phyloP scores from a whole-genome alignment of 139 green algal genomes.

The Nannochloris sp. region DNA sequence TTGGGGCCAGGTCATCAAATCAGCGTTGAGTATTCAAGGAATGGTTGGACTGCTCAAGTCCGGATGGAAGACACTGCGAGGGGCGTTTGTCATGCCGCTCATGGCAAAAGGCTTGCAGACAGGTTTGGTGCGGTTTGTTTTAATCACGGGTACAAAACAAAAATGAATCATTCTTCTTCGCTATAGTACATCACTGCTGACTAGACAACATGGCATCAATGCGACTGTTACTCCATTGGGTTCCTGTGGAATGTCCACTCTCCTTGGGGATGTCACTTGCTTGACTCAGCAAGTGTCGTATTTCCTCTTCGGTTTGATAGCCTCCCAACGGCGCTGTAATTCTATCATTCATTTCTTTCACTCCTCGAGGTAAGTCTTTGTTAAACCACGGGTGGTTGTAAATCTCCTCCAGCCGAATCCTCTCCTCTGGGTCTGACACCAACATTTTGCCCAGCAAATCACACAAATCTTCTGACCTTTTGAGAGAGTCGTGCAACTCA shows the following conservation, averaged over 20 bases:
- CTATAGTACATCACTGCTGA: background rate
- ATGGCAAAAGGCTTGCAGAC: slow-evolving; percentile 81
- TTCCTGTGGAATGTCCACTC: too few species aligned
- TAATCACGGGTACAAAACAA: slow-evolving; percentile 80
- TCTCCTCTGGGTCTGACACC: slow-evolving; percentile 57
- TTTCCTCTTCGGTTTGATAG: slow-evolving; percentile 29
- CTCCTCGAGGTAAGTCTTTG: slow-evolving; percentile 80
- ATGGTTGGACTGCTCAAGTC: slow-evolving; percentile 70
- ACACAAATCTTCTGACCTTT: slow-evolving; percentile 48
- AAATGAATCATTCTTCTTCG: background rate
- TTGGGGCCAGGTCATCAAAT: slow-evolving; percentile 88
- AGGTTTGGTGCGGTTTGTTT: slow-evolving; percentile 91
- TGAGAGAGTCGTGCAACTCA: slow-evolving; percentile 32
- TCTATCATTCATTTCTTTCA: slow-evolving; percentile 70
- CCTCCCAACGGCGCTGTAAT: slow-evolving; percentile 26
- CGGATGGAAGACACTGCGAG: slow-evolving; percentile 82
- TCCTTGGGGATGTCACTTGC: slow-evolving; percentile 9
- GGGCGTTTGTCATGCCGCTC: slow-evolving; percentile 89
- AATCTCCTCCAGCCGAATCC: slow-evolving; percentile 72
- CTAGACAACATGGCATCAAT: too few species aligned
- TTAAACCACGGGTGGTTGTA: slow-evolving; percentile 74
- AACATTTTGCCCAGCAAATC: slow-evolving; percentile 64
- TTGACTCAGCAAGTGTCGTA: slow-evolving; percentile 16
- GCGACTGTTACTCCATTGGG: too few species aligned
- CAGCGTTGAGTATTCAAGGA: slow-evolving; percentile 61